Evolutionary conservation across 306 rosid species (phyloP).

Genomic region (Quercus robur): DNA sequence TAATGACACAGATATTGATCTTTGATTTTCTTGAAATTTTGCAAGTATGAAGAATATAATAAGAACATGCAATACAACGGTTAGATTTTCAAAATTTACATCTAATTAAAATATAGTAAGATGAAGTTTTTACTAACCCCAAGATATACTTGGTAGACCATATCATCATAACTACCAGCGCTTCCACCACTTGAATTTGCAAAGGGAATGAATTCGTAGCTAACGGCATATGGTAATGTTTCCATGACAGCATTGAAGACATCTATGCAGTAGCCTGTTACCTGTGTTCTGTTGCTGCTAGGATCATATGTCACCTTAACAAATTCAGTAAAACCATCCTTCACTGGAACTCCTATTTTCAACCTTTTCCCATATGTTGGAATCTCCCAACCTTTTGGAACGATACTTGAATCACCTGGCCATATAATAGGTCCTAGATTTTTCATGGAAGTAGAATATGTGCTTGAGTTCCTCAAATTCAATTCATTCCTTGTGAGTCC

Average conservation of each 20-base stretch:
- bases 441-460: slow-evolving; percentile 9
- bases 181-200: not conserved
- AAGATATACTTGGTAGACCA: slow-evolving; percentile 36
- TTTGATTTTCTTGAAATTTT: no score
- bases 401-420: slow-evolving; percentile 46
- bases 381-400: slow-evolving; percentile 55
- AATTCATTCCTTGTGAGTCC: slow-evolving; percentile 26
- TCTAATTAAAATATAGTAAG: no score
- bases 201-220: slow-evolving; percentile 42
- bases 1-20: no score
- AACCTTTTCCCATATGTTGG: slow-evolving; percentile 38
- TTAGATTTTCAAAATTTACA: no score
- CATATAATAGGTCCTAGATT: slow-evolving; percentile 30
- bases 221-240: slow-evolving; percentile 35
- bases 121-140: slow-evolving; percentile 34
- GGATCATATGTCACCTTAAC: slow-evolving; percentile 7
- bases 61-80: no score
- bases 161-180: slow-evolving; percentile 34
- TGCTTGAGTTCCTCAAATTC: not conserved
- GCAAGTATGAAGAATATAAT: no score
- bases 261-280: slow-evolving; percentile 49
- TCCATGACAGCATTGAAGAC: slow-evolving; percentile 43
- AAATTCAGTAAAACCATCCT: slow-evolving; percentile 21
- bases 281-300: slow-evolving; percentile 1
- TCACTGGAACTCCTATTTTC: slow-evolving; percentile 38